Evolutionary conservation across 192 early-diverging fungal genomes (phyloP).

Genomic region (Podila verticillata): DNA sequence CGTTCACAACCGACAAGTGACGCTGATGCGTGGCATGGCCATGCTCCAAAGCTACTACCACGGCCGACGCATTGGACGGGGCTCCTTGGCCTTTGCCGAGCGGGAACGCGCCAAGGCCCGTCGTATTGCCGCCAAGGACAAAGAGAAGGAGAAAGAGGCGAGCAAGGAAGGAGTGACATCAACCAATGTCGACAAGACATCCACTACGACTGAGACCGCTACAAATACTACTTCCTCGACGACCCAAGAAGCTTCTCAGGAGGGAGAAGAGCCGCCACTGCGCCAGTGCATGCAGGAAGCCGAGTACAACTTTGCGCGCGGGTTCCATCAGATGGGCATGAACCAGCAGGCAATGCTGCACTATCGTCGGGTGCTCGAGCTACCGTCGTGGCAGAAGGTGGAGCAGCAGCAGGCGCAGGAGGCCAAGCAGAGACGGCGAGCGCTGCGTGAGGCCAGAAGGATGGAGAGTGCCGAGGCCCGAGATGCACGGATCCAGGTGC

Average conservation of each 20-base stretch:
- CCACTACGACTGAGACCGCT: neutral
- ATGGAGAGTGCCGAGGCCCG: constrained; percentile 2
- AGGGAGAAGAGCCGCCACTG: constrained; percentile 1
- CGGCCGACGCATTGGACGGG: constrained; percentile 22
- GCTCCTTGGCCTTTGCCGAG: constrained; percentile 17
- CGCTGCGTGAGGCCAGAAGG: neutral
- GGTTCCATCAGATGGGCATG: constrained; percentile 90
- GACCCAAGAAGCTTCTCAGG: neutral
- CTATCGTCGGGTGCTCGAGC: constrained; percentile 78
- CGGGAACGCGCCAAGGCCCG: constrained; percentile 14
- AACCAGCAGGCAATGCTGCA: constrained; percentile 85
- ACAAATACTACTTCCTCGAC: too few relatives aligned
- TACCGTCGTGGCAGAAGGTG: constrained; percentile 58
- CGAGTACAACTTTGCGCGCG: constrained; percentile 88
- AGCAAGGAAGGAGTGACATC: neutral
- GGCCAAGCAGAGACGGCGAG: neutral
- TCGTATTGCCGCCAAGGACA: neutral
- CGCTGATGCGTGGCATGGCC: constrained; percentile 62
- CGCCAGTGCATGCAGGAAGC: constrained; percentile 63
- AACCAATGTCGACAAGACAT: neutral
- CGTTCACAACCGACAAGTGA: constrained; percentile 74
- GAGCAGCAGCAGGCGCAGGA: constrained; percentile 23
- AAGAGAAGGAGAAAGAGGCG: neutral
- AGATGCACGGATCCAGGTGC: neutral
- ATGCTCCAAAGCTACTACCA: constrained; percentile 43